These are phyloP conservation scores for Yarrowia keelungensis DNA, from an alignment of 805 yeast genomes.

Conservation along the genomic window DNA sequence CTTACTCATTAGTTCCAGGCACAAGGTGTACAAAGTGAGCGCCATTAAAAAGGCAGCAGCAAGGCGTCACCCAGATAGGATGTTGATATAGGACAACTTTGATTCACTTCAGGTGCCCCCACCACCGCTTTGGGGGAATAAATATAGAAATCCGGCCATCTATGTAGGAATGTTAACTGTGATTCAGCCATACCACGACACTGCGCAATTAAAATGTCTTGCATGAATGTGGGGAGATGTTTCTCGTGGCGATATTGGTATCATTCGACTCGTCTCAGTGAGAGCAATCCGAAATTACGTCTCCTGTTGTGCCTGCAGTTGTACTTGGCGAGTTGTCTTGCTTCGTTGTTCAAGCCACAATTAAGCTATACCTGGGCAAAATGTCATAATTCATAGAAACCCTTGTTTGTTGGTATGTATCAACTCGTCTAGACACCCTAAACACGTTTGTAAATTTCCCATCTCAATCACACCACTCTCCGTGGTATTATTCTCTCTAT, in stretches of 20 bases:
- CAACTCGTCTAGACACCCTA: neutral
- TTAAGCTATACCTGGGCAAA: neutral
- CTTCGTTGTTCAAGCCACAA: neutral
- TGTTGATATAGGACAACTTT: too few relatives aligned
- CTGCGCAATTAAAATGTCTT: conserved; percentile 8
- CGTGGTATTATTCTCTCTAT: neutral
- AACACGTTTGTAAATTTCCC: neutral
- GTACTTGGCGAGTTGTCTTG: neutral
- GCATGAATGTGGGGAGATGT: neutral
- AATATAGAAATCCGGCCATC: neutral
- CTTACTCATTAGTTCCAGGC: neutral
- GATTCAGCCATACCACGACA: neutral
- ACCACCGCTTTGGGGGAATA: neutral
- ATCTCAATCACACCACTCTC: neutral
- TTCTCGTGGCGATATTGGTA: neutral
- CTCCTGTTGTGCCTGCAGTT: neutral
- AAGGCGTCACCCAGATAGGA: too few relatives aligned
- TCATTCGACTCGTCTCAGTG: neutral
- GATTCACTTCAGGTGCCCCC: too few relatives aligned
- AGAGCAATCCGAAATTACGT: neutral
- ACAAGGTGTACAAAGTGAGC: neutral
- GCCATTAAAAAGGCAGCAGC: too few relatives aligned
- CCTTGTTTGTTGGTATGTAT: neutral
- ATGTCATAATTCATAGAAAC: neutral
- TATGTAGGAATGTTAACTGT: neutral